Conservation (phyloP, 2,329 filamentous ascomycete species). For the Alternaria longipes region DNA sequence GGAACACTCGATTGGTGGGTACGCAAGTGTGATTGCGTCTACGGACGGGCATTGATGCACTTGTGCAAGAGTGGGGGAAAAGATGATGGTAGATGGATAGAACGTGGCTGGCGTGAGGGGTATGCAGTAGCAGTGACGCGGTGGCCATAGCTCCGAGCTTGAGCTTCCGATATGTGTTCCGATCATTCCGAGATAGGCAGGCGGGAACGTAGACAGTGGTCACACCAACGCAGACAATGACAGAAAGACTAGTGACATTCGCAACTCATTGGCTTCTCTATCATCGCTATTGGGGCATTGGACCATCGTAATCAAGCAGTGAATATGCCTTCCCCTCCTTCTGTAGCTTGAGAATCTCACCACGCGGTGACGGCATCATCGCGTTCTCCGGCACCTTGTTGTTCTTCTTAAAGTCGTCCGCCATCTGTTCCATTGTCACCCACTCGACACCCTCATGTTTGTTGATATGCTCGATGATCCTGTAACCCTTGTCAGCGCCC, state of each 20-base stretch:
- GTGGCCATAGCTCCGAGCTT: slow-evolving; percentile 12
- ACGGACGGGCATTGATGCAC: slow-evolving; percentile 14
- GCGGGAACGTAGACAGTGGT: neutral
- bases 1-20: slow-evolving; percentile 19
- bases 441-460: slow-evolving; percentile 70
- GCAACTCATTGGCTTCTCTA: neutral
- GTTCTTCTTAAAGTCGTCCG: slow-evolving; percentile 75
- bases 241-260: neutral
- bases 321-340: slow-evolving; percentile 41
- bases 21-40: neutral
- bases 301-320: slow-evolving; percentile 30
- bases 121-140: neutral
- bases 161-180: slow-evolving; percentile 18
- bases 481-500: slow-evolving; percentile 20
- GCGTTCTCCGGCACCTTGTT: slow-evolving; percentile 67
- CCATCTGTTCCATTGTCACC: slow-evolving; percentile 76
- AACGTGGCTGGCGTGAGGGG: slow-evolving; percentile 18
- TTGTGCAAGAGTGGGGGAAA: slow-evolving; percentile 37
- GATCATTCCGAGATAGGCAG: slow-evolving; percentile 2
- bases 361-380: slow-evolving; percentile 66
- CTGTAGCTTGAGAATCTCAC: slow-evolving; percentile 62
- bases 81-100: neutral
- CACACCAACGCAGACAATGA: neutral
- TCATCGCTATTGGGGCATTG: slow-evolving; percentile 18
- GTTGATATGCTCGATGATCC: slow-evolving; percentile 75